A percentile compares a stretch with the other conserved stretches of the same genome.
Evolutionary conservation across 768 basidiomycete genomes (phyloP).

Genomic region (Lentinula detonsa): DNA sequence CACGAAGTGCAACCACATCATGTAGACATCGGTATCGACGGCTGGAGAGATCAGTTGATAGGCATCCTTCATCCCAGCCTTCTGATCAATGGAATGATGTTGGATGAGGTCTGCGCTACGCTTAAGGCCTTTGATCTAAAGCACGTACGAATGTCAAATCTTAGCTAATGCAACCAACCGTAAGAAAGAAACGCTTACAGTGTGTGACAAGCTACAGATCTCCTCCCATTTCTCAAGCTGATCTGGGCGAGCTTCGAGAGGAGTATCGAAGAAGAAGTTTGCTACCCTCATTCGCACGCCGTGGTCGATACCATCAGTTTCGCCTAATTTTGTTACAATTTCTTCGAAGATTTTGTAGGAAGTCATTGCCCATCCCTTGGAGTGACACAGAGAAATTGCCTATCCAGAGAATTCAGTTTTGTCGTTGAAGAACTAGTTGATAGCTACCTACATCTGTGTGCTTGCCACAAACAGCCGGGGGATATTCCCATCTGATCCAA

Average conservation of each 20-base stretch:
- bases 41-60: constrained; percentile 27
- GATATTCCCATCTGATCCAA: constrained; percentile 27
- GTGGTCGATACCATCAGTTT: constrained; percentile 17
- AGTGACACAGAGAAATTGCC: constrained; percentile 23
- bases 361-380: constrained; percentile 29
- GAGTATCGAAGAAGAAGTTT: constrained; percentile 27
- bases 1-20: constrained; percentile 24
- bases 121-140: constrained; percentile 6
- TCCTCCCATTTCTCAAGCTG: constrained; percentile 25
- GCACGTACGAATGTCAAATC: constrained; percentile 19
- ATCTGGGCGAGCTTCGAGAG: constrained; percentile 18
- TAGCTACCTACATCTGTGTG: constrained; percentile 21
- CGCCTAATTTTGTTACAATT: constrained; percentile 9
- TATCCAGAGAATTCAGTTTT: not conserved
- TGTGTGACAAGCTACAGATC: constrained; percentile 10
- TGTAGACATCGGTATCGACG: constrained; percentile 30
- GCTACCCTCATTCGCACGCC: constrained; percentile 27
- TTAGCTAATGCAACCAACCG: not conserved
- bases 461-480: constrained; percentile 31
- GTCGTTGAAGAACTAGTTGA: not conserved
- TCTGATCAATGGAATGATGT: constrained; percentile 20
- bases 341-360: constrained; percentile 26
- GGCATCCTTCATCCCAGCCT: constrained; percentile 25
- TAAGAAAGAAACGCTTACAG: not conserved
- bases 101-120: constrained; percentile 16